These are phyloP conservation scores for Helianthus tuberosus DNA, from an alignment of 129 eudicot genomes.

Conservation along the genomic window DNA sequence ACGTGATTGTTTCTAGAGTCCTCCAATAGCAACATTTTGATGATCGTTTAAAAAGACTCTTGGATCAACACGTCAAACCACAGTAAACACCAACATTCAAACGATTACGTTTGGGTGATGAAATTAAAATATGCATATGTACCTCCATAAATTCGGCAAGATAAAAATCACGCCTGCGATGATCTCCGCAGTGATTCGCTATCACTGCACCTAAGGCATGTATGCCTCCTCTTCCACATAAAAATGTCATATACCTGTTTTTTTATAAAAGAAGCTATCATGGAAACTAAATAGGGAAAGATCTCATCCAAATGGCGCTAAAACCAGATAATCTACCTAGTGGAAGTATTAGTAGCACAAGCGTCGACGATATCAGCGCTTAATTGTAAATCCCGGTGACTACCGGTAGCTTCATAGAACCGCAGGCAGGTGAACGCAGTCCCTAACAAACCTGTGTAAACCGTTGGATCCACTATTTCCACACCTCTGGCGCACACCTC, in stretches of 20 bases:
- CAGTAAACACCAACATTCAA: background rate
- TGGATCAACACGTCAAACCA: background rate
- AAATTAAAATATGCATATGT: background rate
- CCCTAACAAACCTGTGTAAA: constrained; percentile 79
- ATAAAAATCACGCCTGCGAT: constrained; percentile 49
- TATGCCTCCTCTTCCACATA: constrained; percentile 86
- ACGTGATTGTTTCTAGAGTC: no score
- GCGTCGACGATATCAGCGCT: constrained; percentile 53
- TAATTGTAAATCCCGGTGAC: constrained; percentile 54
- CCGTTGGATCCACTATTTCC: constrained; percentile 54
- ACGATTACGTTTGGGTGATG: background rate
- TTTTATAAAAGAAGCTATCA: background rate
- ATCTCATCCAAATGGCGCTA: background rate
- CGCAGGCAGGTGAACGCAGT: constrained; percentile 88
- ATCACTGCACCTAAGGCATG: constrained; percentile 79
- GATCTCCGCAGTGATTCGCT: constrained; percentile 62
- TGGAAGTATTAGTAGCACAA: constrained; percentile 54
- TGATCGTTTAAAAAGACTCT: background rate
- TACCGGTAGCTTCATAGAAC: constrained; percentile 70
- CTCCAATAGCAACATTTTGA: no score
- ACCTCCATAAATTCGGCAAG: constrained; percentile 44
- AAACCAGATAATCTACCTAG: constrained; percentile 48
- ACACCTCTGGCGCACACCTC: constrained; percentile 31
- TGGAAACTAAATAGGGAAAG: background rate
- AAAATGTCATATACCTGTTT: constrained; percentile 76